A percentile compares a stretch with the other conserved stretches of the same genome.
These are phyloP conservation scores for Lunularia cruciata DNA, from an alignment of 225 moss, liverwort and hornwort genomes.

Conservation along the genomic window DNA sequence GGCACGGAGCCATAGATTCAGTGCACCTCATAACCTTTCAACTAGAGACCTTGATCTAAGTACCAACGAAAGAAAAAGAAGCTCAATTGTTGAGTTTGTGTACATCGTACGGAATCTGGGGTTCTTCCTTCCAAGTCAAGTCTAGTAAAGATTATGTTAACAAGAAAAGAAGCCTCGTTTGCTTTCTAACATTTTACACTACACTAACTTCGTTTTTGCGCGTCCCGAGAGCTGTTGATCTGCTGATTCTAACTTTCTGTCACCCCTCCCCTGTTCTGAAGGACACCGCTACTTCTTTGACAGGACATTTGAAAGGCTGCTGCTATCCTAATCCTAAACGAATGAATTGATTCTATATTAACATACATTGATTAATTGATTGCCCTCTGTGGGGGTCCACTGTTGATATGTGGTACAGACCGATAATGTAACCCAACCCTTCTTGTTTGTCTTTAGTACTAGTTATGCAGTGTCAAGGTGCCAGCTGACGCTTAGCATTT, in stretches of 20 bases:
- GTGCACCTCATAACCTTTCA: too few species aligned
- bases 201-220: not conserved
- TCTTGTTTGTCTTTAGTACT: not conserved
- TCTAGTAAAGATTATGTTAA: not conserved
- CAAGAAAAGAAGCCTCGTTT: constrained; percentile 16
- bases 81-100: too few species aligned
- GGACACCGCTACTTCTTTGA: not conserved
- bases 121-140: not conserved
- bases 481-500: constrained; percentile 85
- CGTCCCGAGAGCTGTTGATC: not conserved
- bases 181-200: constrained; percentile 28
- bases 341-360: constrained; percentile 23
- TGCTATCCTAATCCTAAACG: constrained; percentile 7
- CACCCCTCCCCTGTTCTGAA: not conserved
- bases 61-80: too few species aligned
- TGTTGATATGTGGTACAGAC: constrained; percentile 18
- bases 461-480: constrained; percentile 48
- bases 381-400: not conserved
- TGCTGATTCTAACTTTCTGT: not conserved
- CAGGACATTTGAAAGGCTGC: constrained; percentile 18
- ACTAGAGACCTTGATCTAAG: too few species aligned
- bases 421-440: constrained; percentile 4
- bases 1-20: too few species aligned
- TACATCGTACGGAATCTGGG: not conserved
- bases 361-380: constrained; percentile 16